Evolutionary conservation across 345 rosid species (phyloP).

Genomic region (Sonneratia alba): DNA sequence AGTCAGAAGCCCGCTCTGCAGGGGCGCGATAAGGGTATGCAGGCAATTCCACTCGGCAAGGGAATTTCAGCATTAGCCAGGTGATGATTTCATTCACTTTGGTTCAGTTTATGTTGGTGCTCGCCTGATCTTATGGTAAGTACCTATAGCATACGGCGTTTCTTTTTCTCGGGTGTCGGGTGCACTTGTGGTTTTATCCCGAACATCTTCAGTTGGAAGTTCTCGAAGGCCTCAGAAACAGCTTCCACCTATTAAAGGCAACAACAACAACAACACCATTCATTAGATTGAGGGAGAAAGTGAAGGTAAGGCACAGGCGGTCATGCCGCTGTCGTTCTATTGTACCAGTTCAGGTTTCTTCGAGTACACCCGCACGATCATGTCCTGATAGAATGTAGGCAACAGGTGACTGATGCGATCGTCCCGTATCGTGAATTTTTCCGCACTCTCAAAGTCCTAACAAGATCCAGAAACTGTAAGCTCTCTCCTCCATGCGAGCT

Average conservation of each 20-base stretch:
- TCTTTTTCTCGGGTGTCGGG: constrained; percentile 81
- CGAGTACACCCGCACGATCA: constrained; percentile 82
- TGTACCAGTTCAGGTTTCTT: constrained; percentile 78
- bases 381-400: constrained; percentile 72
- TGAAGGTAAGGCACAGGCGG: not conserved
- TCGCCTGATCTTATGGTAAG: no score
- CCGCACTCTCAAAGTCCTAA: constrained; percentile 74
- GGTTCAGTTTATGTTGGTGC: no score
- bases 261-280: not conserved
- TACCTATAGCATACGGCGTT: constrained; percentile 24
- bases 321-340: not conserved
- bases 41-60: no score
- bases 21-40: no score
- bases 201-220: constrained; percentile 67
- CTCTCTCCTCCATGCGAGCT: not conserved
- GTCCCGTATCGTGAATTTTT: constrained; percentile 61
- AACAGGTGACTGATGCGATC: constrained; percentile 77
- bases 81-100: no score
- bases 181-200: constrained; percentile 83
- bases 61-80: no score
- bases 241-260: constrained; percentile 51
- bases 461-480: constrained; percentile 2
- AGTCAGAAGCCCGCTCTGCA: no score
- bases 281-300: not conserved
- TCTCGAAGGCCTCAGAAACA: constrained; percentile 78